Conservation (phyloP, 1,284 basidiomycete genomes). For the Cryptococcus sp. region DNA sequence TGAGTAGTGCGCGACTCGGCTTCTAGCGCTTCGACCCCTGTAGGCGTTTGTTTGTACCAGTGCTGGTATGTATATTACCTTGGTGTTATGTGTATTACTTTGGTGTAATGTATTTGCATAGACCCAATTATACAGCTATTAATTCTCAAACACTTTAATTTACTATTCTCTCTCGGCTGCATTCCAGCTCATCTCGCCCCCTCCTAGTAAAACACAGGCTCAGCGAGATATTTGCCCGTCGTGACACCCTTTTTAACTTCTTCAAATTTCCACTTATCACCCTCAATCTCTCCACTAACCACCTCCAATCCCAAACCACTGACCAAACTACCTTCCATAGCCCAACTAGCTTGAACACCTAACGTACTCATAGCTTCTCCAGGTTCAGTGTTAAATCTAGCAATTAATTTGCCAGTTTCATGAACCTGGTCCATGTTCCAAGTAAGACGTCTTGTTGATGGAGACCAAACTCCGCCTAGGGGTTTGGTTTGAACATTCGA, state of each 20-base stretch:
- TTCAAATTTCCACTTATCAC: slow-evolving; percentile 25
- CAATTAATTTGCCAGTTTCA: slow-evolving; percentile 49
- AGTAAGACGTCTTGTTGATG: slow-evolving; percentile 41
- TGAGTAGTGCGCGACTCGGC: background rate
- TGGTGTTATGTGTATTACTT: background rate
- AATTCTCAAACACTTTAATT: background rate
- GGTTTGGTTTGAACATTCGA: slow-evolving; percentile 54
- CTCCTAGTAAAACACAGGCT: slow-evolving; percentile 16
- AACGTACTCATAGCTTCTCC: slow-evolving; percentile 34
- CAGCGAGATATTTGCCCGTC: slow-evolving; percentile 48
- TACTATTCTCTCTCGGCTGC: background rate
- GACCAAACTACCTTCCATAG: slow-evolving; percentile 41
- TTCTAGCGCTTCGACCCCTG: background rate
- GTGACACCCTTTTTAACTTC: slow-evolving; percentile 39
- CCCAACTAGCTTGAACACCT: slow-evolving; percentile 49
- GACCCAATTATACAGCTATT: background rate
- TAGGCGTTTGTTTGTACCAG: background rate
- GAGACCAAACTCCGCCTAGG: slow-evolving; percentile 44
- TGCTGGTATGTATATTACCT: no score
- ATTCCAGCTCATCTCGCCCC: background rate
- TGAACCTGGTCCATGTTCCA: slow-evolving; percentile 44
- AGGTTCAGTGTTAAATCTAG: slow-evolving; percentile 46
- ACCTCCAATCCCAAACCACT: slow-evolving; percentile 47
- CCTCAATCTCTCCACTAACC: slow-evolving; percentile 22
- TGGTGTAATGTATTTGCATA: background rate